These are phyloP conservation scores for Yarrowia alimentaria DNA, from an alignment of 805 yeast species.

Conservation along the genomic window DNA sequence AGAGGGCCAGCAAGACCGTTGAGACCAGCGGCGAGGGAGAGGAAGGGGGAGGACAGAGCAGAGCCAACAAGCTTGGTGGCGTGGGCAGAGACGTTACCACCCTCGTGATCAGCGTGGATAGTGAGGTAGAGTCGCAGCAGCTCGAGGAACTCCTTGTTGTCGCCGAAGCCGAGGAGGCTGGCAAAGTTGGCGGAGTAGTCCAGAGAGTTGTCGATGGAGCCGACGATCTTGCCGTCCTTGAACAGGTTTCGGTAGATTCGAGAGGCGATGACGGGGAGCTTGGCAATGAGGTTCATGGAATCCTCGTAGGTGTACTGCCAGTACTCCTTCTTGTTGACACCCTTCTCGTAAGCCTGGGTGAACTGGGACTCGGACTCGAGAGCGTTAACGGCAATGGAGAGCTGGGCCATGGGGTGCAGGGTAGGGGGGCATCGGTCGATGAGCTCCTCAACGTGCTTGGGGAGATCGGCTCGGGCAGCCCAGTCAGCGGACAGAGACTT, in stretches of 20 bases:
- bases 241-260: constrained; percentile 66
- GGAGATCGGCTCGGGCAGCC: constrained; percentile 63
- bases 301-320: constrained; percentile 79
- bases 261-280: constrained; percentile 72
- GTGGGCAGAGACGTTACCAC: constrained; percentile 82
- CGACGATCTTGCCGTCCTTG: constrained; percentile 51
- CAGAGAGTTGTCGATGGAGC: constrained; percentile 51
- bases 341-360: constrained; percentile 69
- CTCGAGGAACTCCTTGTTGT: constrained; percentile 54
- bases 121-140: constrained; percentile 71
- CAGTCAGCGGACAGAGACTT: constrained; percentile 56
- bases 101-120: constrained; percentile 78
- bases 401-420: constrained; percentile 82
- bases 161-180: constrained; percentile 57
- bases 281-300: constrained; percentile 64
- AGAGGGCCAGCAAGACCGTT: constrained; percentile 84
- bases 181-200: constrained; percentile 78
- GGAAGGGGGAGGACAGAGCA: constrained; percentile 72
- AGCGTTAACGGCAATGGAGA: constrained; percentile 71
- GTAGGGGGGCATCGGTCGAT: constrained; percentile 63
- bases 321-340: constrained; percentile 65
- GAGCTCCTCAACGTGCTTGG: constrained; percentile 59
- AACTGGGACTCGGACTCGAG: constrained; percentile 68
- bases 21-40: constrained; percentile 74
- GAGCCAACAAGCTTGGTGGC: constrained; percentile 80